phyloP scores from a whole-genome alignment of 768 basidiomycete species.

The Lactarius pseudohatsudake region DNA sequence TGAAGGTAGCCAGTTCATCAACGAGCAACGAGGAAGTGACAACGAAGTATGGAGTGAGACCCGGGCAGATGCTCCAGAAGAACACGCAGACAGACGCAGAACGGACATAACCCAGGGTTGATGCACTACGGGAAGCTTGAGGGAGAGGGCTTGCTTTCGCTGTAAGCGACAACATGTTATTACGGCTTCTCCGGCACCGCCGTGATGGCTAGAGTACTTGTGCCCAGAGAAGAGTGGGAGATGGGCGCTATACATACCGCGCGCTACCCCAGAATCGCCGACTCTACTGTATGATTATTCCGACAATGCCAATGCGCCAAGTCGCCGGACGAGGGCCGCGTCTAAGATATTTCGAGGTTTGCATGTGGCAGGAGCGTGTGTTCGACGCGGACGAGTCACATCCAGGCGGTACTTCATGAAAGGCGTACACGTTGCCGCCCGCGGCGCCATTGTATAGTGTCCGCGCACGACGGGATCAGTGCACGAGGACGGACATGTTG shows the following conservation, averaged over 20 bases:
- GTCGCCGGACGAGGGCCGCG: background rate
- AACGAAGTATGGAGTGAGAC: background rate
- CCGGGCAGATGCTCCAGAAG: background rate
- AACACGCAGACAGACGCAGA: background rate
- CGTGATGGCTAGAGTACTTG: background rate
- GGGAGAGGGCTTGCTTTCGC: background rate
- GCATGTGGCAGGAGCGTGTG: background rate
- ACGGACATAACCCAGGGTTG: background rate
- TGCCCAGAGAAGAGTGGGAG: background rate
- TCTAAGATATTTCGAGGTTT: background rate
- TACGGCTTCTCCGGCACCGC: background rate
- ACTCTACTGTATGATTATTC: background rate
- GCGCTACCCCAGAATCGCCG: background rate
- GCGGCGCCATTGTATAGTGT: background rate
- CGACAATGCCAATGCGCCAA: background rate
- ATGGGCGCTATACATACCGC: background rate
- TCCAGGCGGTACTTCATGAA: background rate
- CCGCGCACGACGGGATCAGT: background rate
- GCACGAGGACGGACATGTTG: background rate
- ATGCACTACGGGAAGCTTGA: background rate
- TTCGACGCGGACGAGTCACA: background rate
- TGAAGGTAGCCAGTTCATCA: background rate
- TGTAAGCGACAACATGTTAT: background rate
- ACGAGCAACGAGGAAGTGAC: background rate
- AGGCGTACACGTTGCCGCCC: background rate